Evolutionary conservation across 345 rosid species (phyloP), one percentile per base, ranked within the genome.

Genomic region (Hypericum perforatum): DNA sequence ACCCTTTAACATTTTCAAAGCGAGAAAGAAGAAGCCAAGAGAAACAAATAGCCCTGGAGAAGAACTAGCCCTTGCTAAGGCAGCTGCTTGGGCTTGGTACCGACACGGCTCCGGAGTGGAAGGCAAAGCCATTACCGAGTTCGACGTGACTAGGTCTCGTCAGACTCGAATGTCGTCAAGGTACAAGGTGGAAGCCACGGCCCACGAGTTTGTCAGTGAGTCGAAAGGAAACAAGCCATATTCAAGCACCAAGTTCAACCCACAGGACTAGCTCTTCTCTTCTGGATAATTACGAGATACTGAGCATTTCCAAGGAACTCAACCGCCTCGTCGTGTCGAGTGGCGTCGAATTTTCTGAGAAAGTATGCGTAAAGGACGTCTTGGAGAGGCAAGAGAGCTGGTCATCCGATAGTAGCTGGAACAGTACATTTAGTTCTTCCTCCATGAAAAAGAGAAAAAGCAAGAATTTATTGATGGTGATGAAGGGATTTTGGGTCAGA

Each of bases 81-180:
- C 97, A 5, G 97, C 97, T 37, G 97, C 94, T 41, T 89, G 97
- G 97, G 90, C 90, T 22, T 89, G 95, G 97, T 74, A 78, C 55
- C 78, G 78, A 45, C 89, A 54, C 4, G 74, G 79, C 13, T 71
- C 83, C 0, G 71, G 81, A 51, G 7, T 11, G 12, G 41, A 78
- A 10, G 70, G 72, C 7, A 79, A 70, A 49, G 63, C 71, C 0
- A 53, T 64, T 13, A 41, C 48, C 5, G 85, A 77, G 52, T 75
- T 72, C 6, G 66, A 64, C 8, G 46, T 60, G 32, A 52, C 62
- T 7, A 74, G 56, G 54, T 11, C 57, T 13, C 32, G 10, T 29
- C 62, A 53, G 43, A 52, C 64, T 15, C 60, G 57, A 8, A 57
- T 43, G 58, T 95, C 95, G 5, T 82, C 97, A 6, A 70, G 95